Conservation (phyloP, 2,329 filamentous ascomycete genomes). For the Dactylellina sp. region DNA sequence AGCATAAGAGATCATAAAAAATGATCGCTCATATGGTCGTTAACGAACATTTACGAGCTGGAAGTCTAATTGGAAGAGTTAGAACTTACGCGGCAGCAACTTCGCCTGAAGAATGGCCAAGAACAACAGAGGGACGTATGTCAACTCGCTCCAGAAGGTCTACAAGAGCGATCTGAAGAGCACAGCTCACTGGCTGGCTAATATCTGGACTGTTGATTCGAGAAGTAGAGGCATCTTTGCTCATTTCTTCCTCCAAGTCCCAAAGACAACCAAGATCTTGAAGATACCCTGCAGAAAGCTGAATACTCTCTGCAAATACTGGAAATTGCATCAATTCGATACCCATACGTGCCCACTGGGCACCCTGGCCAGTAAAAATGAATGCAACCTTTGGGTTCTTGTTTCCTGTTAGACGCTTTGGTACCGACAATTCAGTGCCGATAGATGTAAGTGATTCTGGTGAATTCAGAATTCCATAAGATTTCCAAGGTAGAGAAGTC, state of each 20-base stretch:
- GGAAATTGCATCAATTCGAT: conserved; percentile 58
- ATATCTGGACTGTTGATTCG: conserved; percentile 63
- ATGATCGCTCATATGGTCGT: too few relatives aligned
- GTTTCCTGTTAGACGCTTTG: background rate
- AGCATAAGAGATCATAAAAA: too few relatives aligned
- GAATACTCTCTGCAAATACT: conserved; percentile 21
- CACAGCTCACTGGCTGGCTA: conserved; percentile 69
- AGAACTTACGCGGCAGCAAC: conserved; percentile 66
- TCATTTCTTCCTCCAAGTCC: conserved; percentile 20
- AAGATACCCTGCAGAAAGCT: conserved; percentile 7
- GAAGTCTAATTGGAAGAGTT: background rate
- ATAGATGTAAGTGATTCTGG: background rate
- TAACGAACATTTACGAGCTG: background rate
- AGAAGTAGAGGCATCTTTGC: conserved; percentile 9
- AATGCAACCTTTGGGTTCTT: conserved; percentile 22
- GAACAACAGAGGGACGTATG: conserved; percentile 62
- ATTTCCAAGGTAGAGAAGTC: conserved; percentile 24
- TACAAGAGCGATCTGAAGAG: conserved; percentile 68
- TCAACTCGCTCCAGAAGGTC: conserved; percentile 63
- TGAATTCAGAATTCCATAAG: conserved; percentile 12
- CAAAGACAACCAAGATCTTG: conserved; percentile 21
- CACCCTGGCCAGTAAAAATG: conserved; percentile 67
- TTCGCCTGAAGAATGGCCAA: conserved; percentile 67
- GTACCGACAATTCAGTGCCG: background rate
- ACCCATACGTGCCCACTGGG: conserved; percentile 66